These are phyloP conservation scores for Rhizophora mangle DNA, from an alignment of 345 rosid species.

Conservation along the genomic window DNA sequence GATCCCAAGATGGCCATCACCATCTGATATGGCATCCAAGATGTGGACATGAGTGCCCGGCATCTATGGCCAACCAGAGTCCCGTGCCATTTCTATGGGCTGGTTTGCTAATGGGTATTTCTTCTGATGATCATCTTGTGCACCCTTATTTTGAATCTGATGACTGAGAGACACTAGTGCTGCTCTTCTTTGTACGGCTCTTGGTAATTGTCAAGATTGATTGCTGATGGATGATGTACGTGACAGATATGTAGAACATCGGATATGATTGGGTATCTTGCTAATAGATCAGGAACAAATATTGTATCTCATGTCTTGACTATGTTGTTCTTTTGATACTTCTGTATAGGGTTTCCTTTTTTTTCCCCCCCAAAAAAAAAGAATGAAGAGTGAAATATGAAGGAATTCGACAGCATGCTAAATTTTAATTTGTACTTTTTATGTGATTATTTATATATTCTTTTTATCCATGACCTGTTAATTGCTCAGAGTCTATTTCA, in stretches of 20 bases:
- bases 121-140: slow-evolving; percentile 1
- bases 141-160: not conserved
- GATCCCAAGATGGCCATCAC: slow-evolving; percentile 1
- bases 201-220: slow-evolving; percentile 16
- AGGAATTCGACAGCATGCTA: not conserved
- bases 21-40: not conserved
- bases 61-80: not conserved
- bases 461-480: not conserved
- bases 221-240: slow-evolving; percentile 21
- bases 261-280: slow-evolving; percentile 26
- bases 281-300: slow-evolving; percentile 16
- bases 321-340: slow-evolving; percentile 9
- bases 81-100: not conserved
- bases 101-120: not conserved
- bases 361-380: too few species aligned
- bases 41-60: slow-evolving; percentile 5
- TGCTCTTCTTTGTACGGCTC: not conserved
- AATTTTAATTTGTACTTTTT: slow-evolving; percentile 6
- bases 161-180: slow-evolving; percentile 1
- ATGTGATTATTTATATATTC: not conserved
- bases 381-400: not conserved
- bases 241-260: slow-evolving; percentile 21
- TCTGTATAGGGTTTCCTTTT: not conserved
- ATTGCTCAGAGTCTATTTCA: too few species aligned
- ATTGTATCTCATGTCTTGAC: not conserved